These are phyloP conservation scores for Asterionellopsis glacialis DNA, from an alignment of 108 stramenopile genomes.

Conservation along the genomic window DNA sequence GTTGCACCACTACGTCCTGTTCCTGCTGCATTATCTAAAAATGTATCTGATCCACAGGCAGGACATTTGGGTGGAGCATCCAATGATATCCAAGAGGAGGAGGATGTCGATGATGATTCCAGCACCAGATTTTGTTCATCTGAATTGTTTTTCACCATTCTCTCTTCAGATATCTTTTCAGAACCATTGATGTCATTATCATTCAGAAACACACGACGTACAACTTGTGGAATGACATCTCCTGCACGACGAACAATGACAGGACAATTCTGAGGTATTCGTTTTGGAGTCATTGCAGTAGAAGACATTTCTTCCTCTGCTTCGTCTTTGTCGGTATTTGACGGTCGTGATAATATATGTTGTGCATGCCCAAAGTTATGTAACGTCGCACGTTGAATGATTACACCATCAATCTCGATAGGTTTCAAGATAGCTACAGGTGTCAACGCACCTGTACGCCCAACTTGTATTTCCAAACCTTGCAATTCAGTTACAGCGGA, in stretches of 20 bases:
- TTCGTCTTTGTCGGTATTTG: conserved; percentile 2
- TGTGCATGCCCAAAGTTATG: conserved; percentile 86
- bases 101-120: background rate
- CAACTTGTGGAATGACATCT: conserved; percentile 88
- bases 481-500: conserved; percentile 60
- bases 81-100: conserved; percentile 47
- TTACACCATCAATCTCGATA: conserved; percentile 75
- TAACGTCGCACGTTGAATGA: conserved; percentile 81
- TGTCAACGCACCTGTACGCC: conserved; percentile 88
- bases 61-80: conserved; percentile 61
- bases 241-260: conserved; percentile 83
- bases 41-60: conserved; percentile 64
- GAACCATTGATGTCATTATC: background rate
- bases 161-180: background rate
- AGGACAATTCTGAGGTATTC: conserved; percentile 37
- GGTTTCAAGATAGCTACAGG: conserved; percentile 90
- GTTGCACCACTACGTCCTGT: conserved; percentile 4
- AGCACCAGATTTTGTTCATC: no score
- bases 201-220: conserved; percentile 29
- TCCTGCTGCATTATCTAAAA: conserved; percentile 23
- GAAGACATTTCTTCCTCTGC: background rate
- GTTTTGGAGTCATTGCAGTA: background rate
- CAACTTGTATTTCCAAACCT: conserved; percentile 78
- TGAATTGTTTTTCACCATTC: conserved; percentile 1
- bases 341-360: conserved; percentile 37